Base-by-base conservation (phyloP, 2,329 filamentous ascomycete genomes). In the Curvularia verruculosa region DNA sequence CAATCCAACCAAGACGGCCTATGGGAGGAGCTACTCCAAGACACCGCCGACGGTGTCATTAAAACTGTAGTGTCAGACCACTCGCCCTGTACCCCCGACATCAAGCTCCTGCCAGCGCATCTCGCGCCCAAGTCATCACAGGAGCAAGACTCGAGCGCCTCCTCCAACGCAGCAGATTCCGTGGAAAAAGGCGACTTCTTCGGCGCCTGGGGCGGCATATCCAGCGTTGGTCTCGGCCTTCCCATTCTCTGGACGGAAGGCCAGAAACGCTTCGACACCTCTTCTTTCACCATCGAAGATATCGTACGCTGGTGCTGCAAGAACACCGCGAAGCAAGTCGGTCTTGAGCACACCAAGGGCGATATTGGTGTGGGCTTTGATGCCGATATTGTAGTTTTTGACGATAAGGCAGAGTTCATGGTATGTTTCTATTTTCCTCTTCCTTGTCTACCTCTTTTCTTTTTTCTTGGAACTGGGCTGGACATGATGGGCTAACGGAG, bases 141-240 rank as follows among this genome's bases (percentile, higher is more conserved):
- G 28, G 12, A 24, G 13, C 39, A 41, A 24, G 19, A 36, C 15
- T 8, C 39, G 19, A 13, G 5, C 19, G 19, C 21, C 39, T 24
- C 39, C 19, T 29, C 28, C 28, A 24, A 41, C 39, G 19, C 40
- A 8, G 28, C 23, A 43, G 23, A 12, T n/a, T 24, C 23, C 40
- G 34, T 18, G 21, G 76, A 78, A 23, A 75, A 75, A 39, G 95
- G 95, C 36, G 91, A 98, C 79, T 98, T 99, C 83, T 95, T 98
- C 79, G 87, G 89, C 3, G 93, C 93, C 1, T 99, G 95, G 95
- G 95, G 95, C 52, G 95, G 95, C 13, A 96, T 99, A 70, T 94
- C 91, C 3, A 95, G 90, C 4, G 94, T 99, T 18, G 95, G 95
- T 0, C 85, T 99, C 1, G 95, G 95, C 0, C 83, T 99, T 3